Base-by-base conservation (phyloP, 1,284 basidiomycete species). In the Fistulina hepatica region DNA sequence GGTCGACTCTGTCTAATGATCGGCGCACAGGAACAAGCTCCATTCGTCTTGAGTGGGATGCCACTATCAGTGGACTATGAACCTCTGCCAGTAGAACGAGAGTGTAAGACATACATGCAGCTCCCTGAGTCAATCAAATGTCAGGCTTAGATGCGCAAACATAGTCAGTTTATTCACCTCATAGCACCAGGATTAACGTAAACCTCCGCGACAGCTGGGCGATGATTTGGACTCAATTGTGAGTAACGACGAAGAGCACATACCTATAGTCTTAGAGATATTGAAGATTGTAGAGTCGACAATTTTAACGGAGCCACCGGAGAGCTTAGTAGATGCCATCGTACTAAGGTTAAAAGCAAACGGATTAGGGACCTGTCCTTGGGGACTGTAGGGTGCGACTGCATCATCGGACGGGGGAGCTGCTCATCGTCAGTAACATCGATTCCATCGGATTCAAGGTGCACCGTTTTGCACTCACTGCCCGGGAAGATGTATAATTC, bases 31-130 rank as follows among this genome's bases (percentile, higher is more conserved):
- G 58, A 59, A 76, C 57, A 71, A 76, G 40, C 62, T 68, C 76
- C 76, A 81, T 57, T 81, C 76, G 47, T 73, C 70, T 52, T 76
- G 64, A 26, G 74, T 81, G 5, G 79, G 78, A 52, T 82, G 81
- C 79, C 80, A 84, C 72, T 82, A 52, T 7, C 11, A 49, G 27
- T 27, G n/a, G 10, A 21, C 21, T 15, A 28, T 21, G 10, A 27
- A 16, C 21, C 6, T 19, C 16, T 30, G 6, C 10, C 24, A 33
- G 25, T 17, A 26, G 30, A 8, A 11, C 5, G 37, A 34, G 17
- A 16, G 10, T 34, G 21, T 41, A 9, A 43, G 31, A 46, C 38
- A 11, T 31, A 48, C 43, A 40, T 41, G 39, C 28, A 44, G 35
- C 26, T 48, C 46, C 36, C 47, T 47, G 41, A n/a, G 13, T 12